Percentiles rank a stretch among this genome's conserved stretches.
Conservation (phyloP, 192 early-diverging fungal genomes). For the Podila epicladia region DNA sequence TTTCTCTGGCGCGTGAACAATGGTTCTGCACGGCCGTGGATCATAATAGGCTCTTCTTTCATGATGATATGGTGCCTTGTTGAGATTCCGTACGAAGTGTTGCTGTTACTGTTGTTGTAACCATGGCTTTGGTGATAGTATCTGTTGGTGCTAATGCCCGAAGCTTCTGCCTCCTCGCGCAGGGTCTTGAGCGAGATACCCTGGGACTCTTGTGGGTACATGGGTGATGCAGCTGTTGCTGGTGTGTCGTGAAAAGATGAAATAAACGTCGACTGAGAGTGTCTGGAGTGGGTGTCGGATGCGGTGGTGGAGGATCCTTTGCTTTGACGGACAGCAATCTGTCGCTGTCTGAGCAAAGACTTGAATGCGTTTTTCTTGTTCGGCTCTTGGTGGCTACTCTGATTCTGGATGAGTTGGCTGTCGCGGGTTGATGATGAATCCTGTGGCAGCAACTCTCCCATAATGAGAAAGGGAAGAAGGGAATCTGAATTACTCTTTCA, state of each 20-base stretch:
- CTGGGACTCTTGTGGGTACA: not conserved
- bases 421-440: too few relatives aligned
- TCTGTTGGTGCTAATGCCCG: not conserved
- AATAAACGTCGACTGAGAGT: not conserved
- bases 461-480: too few relatives aligned
- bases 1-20: not conserved
- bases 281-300: constrained; percentile 20
- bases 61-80: too few relatives aligned
- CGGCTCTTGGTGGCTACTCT: not conserved
- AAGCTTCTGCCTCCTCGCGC: constrained; percentile 13
- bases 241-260: not conserved
- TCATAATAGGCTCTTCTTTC: not conserved
- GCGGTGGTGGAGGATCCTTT: constrained; percentile 4
- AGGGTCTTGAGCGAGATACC: constrained; percentile 34
- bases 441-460: too few relatives aligned
- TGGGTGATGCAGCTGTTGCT: not conserved
- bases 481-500: too few relatives aligned
- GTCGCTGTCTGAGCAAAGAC: constrained; percentile 33
- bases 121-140: not conserved
- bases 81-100: not conserved
- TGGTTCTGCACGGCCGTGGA: not conserved
- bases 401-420: not conserved
- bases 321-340: constrained; percentile 23
- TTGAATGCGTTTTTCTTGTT: constrained; percentile 28
- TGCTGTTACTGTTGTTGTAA: not conserved